Base-by-base conservation (phyloP, 495 filamentous ascomycete genomes). In the Neurospora cerealis region DNA sequence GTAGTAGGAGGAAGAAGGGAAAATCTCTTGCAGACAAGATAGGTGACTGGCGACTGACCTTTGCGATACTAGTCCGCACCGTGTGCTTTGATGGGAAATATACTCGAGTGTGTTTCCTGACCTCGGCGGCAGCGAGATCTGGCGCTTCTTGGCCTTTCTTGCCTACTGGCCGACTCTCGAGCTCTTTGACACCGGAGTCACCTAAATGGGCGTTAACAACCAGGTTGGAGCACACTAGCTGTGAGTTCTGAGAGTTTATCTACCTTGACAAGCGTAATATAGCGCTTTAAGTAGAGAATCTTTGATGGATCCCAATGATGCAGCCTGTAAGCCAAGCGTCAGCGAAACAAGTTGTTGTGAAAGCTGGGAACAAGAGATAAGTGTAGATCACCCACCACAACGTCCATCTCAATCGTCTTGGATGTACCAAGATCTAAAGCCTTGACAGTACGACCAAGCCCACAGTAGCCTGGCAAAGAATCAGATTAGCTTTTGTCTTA, bases 41-140 rank as follows among this genome's bases (percentile, higher is more conserved):
- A 78, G 85, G 4, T 85, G 72, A 19, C 83, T 80, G 0, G 90
- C 90, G 2, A 89, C 90, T 42, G 82, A 89, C 69, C 92, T 93
- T 8, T 77, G 75, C 5, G 75, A 74, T 66, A 19, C 54, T 66
- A 36, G 24, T 66, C 15, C 15, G 24, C 3, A 97, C 93, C 1
- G 95, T 97, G 1, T 91, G 83, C 1, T 86, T 78, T 0, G 92
- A 94, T 0, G 96, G 96, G 76, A 95, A 99, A 78, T 94, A 97
- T 4, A 98, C 86, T 0, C 89, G 88, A 75, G 95, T 89, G 28
- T 84, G 81, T 7, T 86, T 77, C 40, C 83, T 81, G 42, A 94
- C 79, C 7, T 72, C 75, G 6, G 77, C 76, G 4, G 74, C 74
- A 28, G 80, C 81, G 21, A 74, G 82, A 38, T 78, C 78, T 21